phyloP scores from a whole-genome alignment of 2,329 filamentous ascomycete genomes.

The Lasiodiplodia citricola region DNA sequence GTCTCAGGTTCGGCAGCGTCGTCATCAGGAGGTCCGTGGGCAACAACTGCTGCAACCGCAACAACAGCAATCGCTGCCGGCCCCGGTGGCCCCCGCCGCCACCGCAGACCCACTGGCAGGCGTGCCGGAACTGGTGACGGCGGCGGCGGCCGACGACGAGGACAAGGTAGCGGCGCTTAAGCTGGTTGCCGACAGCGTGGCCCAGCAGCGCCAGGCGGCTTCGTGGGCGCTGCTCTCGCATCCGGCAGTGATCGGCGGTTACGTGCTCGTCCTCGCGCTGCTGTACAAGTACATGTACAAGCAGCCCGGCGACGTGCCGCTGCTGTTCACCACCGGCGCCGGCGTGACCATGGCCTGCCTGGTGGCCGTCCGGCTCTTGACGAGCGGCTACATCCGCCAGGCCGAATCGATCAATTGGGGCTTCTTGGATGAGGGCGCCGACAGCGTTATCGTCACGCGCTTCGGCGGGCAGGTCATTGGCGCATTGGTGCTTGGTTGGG shows the following conservation, averaged over 20 bases:
- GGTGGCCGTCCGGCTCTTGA: constrained; percentile 64
- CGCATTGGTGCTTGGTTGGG: constrained; percentile 70
- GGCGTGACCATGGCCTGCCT: constrained; percentile 69
- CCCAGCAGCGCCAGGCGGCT: constrained; percentile 77
- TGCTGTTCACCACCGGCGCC: constrained; percentile 63
- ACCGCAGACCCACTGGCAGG: constrained; percentile 50
- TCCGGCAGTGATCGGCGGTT: constrained; percentile 35
- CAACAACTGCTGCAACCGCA: constrained; percentile 29
- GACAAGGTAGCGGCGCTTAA: constrained; percentile 72
- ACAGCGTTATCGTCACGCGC: constrained; percentile 62
- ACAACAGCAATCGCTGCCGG: neutral
- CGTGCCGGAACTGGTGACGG: constrained; percentile 69
- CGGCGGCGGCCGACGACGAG: constrained; percentile 53
- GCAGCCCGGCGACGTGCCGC: constrained; percentile 56
- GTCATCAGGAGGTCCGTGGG: constrained; percentile 32
- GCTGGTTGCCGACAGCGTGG: constrained; percentile 80
- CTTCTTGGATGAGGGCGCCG: constrained; percentile 61
- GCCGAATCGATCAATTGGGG: constrained; percentile 67
- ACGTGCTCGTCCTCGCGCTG: constrained; percentile 47
- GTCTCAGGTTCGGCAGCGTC: constrained; percentile 29
- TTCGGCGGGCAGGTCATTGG: constrained; percentile 74
- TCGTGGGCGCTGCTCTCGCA: constrained; percentile 59
- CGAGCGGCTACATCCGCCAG: constrained; percentile 65
- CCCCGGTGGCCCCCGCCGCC: neutral
- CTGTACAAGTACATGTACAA: constrained; percentile 49